Percentiles rank a stretch among this genome's conserved stretches.
Conservation (phyloP, 192 early-diverging fungal species). For the Coemansia umbellata region DNA sequence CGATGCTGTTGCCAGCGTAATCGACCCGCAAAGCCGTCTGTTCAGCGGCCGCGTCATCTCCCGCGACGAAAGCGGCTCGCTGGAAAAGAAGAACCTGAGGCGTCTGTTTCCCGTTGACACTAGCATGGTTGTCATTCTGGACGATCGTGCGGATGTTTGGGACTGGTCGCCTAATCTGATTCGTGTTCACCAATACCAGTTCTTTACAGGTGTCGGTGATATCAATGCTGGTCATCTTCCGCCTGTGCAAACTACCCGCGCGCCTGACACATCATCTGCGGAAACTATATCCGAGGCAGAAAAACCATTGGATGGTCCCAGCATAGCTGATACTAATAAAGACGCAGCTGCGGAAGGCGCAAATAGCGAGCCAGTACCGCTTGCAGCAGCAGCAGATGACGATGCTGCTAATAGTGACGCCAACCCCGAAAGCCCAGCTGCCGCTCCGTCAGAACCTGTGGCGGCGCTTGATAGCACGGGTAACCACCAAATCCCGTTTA, state of each 20-base stretch:
- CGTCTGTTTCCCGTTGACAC: slow-evolving; percentile 92
- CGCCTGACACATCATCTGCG: too few species aligned
- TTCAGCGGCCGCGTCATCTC: slow-evolving; percentile 91
- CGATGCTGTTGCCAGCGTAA: slow-evolving; percentile 72
- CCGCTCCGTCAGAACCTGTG: neutral
- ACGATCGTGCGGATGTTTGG: slow-evolving; percentile 97
- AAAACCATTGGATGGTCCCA: too few species aligned
- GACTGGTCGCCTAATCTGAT: slow-evolving; percentile 84
- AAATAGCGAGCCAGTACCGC: too few species aligned
- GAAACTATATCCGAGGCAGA: too few species aligned
- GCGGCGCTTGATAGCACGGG: neutral
- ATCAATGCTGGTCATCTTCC: slow-evolving; percentile 78
- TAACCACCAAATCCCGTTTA: slow-evolving; percentile 9
- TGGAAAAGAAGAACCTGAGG: slow-evolving; percentile 72
- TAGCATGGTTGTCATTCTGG: slow-evolving; percentile 94
- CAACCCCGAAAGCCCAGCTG: neutral
- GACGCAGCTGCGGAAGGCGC: too few species aligned
- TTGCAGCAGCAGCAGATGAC: too few species aligned
- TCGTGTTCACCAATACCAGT: slow-evolving; percentile 85
- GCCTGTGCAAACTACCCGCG: slow-evolving; percentile 30
- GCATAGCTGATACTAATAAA: too few species aligned
- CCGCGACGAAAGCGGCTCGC: slow-evolving; percentile 86
- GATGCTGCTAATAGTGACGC: neutral
- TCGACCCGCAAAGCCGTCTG: slow-evolving; percentile 76
- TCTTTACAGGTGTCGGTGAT: slow-evolving; percentile 92